A percentile compares a stretch with the other conserved stretches of the same genome.
Evolutionary conservation across 495 filamentous ascomycete genomes (phyloP).

Genomic region (Rhypophila decipiens): DNA sequence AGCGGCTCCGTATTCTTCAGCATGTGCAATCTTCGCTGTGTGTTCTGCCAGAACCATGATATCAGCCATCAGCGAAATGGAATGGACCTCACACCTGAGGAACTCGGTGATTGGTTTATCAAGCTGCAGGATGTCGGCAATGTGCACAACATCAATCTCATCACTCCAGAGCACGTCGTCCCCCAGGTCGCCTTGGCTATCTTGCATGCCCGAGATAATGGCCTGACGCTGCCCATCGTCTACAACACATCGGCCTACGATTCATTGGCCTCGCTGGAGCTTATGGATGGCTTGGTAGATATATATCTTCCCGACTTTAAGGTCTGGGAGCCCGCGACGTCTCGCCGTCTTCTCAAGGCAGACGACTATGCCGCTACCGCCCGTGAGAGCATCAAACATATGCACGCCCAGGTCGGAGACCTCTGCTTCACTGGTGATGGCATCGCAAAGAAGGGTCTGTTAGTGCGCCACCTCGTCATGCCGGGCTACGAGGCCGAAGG

Average conservation of each 20-base stretch:
- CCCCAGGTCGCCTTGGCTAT: conserved; percentile 69
- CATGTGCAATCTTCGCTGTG: conserved; percentile 68
- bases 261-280: conserved; percentile 55
- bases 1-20: conserved; percentile 70
- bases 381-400: conserved; percentile 63
- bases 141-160: conserved; percentile 75
- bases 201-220: conserved; percentile 58
- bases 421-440: conserved; percentile 70
- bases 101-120: conserved; percentile 69
- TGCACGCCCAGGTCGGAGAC: conserved; percentile 72
- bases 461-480: conserved; percentile 74
- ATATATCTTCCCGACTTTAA: conserved; percentile 80
- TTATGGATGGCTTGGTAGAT: conserved; percentile 69
- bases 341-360: conserved; percentile 64
- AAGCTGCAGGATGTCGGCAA: conserved; percentile 67
- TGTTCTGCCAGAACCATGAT: conserved; percentile 80
- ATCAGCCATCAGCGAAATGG: conserved; percentile 69
- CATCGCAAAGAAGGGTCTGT: conserved; percentile 64
- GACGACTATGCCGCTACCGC: conserved; percentile 63
- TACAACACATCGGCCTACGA: conserved; percentile 78
- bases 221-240: conserved; percentile 61
- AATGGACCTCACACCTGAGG: conserved; percentile 66
- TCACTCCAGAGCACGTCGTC: conserved; percentile 73
- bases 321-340: conserved; percentile 57
- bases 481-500: conserved; percentile 65